Base-by-base conservation (phyloP, 1,139 yeast species). In the Debaryomycetaceae sp. region DNA sequence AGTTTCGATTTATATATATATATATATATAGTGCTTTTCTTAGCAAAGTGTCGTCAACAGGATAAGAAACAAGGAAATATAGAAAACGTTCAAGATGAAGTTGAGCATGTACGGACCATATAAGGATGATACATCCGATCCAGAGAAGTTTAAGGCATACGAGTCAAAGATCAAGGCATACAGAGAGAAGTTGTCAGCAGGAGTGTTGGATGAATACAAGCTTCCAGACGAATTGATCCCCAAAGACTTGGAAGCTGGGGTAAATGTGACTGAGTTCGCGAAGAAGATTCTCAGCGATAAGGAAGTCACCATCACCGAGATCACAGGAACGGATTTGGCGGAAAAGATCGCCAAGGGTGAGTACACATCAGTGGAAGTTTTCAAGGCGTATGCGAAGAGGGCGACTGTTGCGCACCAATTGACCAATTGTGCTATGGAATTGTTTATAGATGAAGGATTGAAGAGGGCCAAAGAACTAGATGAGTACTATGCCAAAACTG, bases 41-140 rank as follows among this genome's bases (percentile, higher is more conserved):
- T 3, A 70, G 84, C 6, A 81, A 81, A 4, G 58, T 62, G 4
- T 82, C 90, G 1, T 95, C 95, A 0, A 62, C 86, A 34, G 67
- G 85, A 39, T 77, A 76, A 42, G 93, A 93, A 0, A 63, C 84
- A 37, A 76, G 74, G 50, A 90, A 87, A 56, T 42, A 59, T 80
- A 41, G 59, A 49, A 38, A 54, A 53, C 34, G 54, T 63, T 24
- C 68, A 64, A 49, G 46, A 53, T 27, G 57, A 59, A 34, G 42
- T 64, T 20, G n/a, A 34, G 17, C 22, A 42, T 42, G 39, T 42
- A 36, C 29, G 42, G 43, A 13, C 8, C 24, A 36, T 35, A 39
- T 17, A 23, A 7, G 17, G 39, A 43, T 36, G 24, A 34, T 23
- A 40, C 40, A 8, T 33, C 35, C 29, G 43, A 43, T 40, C 29